Evolutionary conservation across 2,329 filamentous ascomycete species (phyloP), one percentile per base, ranked within the genome.

Genomic region (Paracamarosporium sp.): DNA sequence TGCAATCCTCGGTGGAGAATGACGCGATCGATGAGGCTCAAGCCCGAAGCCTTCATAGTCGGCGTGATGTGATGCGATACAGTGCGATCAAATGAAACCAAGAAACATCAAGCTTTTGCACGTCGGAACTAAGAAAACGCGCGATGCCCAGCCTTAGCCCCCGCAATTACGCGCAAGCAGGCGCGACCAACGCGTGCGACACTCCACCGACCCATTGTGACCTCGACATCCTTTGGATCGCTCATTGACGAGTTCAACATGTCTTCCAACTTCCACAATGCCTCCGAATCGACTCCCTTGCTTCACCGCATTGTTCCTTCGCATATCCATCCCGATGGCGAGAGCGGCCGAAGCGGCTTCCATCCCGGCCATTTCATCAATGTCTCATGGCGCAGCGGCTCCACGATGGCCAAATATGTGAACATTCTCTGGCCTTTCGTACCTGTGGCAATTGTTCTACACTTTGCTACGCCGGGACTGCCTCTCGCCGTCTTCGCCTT

Each of bases 351-450:
- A 28, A 78, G 72, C 2, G 89, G 90, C 30, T 75, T 92, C 61
- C 83, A 91, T 63, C 86, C 86, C 0, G 51, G 81, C 13, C 81
- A 86, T 46, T 90, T 92, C 71, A 67, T 90, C 40, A 79, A 78
- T 56, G 88, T 92, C 52, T 83, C 84, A 66, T 88, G 86, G 79
- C 80, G 78, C 20, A 91, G 88, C 43, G 86, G 86, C 12, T 89
- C 86, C 69, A 83, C 80, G 45, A 80, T 86, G 15, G 91, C 89
- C 4, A 85, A 84, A 71, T 77, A 82, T 46, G 88, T 90, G 67
- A 92, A 92, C 70, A 68, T 92, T 31, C 83, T 93, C 24, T 92
- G 90, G 90, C 90, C 90, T 1, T 82, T 91, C 57, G 90, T 92
- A 2, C 88, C 89, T 3, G 86, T 85, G 27, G 90, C 89, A 22